phyloP scores from a whole-genome alignment of 1,139 yeast species.

The Diutina sp. region DNA sequence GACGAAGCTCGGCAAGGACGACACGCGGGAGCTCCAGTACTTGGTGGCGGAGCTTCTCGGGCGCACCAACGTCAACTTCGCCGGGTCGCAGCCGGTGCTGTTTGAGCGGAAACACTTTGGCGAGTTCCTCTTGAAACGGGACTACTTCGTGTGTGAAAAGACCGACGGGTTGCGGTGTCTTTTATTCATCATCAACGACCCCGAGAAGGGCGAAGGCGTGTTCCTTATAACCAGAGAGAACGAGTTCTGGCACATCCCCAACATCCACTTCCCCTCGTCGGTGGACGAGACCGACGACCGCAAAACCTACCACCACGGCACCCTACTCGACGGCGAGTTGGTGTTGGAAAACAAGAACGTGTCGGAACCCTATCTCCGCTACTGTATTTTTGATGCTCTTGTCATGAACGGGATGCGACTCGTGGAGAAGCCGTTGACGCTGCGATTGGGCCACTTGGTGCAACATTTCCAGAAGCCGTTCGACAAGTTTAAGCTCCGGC shows the following conservation, averaged over 20 bases:
- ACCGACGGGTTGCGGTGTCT: constrained; percentile 87
- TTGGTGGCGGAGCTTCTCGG: constrained; percentile 62
- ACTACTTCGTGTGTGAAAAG: constrained; percentile 88
- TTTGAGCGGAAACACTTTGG: constrained; percentile 69
- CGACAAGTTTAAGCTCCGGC: constrained; percentile 46
- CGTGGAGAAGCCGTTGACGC: constrained; percentile 58
- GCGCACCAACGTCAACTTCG: constrained; percentile 40
- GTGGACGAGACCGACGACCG: constrained; percentile 36
- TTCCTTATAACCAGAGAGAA: constrained; percentile 73
- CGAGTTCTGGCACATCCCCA: constrained; percentile 70
- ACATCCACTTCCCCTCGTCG: constrained; percentile 66
- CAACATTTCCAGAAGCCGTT: constrained; percentile 77
- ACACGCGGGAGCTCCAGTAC: constrained; percentile 52
- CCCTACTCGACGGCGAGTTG: constrained; percentile 87
- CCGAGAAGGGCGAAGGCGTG: constrained; percentile 65
- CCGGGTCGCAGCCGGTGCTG: constrained; percentile 94
- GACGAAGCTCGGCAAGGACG: constrained; percentile 54
- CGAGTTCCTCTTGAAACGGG: constrained; percentile 36
- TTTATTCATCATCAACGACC: constrained; percentile 53
- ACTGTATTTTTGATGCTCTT: constrained; percentile 82
- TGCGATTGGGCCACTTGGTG: constrained; percentile 79
- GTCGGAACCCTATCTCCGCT: constrained; percentile 43
- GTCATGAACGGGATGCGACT: constrained; percentile 69
- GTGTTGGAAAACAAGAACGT: constrained; percentile 44
- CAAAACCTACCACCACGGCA: constrained; percentile 64